Evolutionary conservation across 2,329 filamentous ascomycete species (phyloP).

Genomic region (Fragosphaeria purpurea): DNA sequence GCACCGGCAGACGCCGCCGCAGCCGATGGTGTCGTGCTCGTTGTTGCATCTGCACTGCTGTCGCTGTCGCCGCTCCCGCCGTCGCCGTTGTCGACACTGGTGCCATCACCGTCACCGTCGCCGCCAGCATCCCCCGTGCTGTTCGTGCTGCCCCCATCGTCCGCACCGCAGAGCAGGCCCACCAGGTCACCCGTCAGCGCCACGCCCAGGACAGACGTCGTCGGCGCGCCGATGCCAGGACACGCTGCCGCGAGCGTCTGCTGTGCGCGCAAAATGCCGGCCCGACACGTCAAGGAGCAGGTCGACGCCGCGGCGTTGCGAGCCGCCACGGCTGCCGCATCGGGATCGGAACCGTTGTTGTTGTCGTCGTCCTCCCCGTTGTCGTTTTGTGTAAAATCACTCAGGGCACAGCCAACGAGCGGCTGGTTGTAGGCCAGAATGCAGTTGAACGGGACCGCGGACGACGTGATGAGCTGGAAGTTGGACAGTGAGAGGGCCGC

Average conservation of each 20-base stretch:
- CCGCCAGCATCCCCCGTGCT: background rate
- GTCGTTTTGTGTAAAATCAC: conserved; percentile 23
- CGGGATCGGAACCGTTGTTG: too few species aligned
- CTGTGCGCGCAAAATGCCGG: conserved; percentile 63
- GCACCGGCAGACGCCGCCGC: background rate
- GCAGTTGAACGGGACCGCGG: conserved; percentile 27
- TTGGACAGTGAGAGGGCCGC: conserved; percentile 27
- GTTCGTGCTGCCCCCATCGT: background rate
- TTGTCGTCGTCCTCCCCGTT: background rate
- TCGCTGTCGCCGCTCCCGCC: too few species aligned
- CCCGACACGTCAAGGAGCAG: conserved; percentile 29
- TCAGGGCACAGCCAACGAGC: conserved; percentile 25
- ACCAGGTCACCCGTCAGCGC: conserved; percentile 27
- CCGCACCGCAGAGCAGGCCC: conserved; percentile 23
- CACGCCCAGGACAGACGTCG: conserved; percentile 26
- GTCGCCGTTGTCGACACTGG: background rate
- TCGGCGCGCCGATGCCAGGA: conserved; percentile 46
- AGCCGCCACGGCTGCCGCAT: background rate
- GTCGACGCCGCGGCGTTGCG: conserved; percentile 13
- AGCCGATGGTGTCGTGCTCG: too few species aligned
- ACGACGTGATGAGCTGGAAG: conserved; percentile 30
- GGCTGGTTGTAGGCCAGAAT: conserved; percentile 31
- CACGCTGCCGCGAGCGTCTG: conserved; percentile 63
- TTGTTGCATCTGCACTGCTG: too few species aligned
- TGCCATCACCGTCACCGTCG: background rate